Evolutionary conservation across 2,329 filamentous ascomycete species (phyloP).

Genomic region (Paracoccidioides brasiliensis): DNA sequence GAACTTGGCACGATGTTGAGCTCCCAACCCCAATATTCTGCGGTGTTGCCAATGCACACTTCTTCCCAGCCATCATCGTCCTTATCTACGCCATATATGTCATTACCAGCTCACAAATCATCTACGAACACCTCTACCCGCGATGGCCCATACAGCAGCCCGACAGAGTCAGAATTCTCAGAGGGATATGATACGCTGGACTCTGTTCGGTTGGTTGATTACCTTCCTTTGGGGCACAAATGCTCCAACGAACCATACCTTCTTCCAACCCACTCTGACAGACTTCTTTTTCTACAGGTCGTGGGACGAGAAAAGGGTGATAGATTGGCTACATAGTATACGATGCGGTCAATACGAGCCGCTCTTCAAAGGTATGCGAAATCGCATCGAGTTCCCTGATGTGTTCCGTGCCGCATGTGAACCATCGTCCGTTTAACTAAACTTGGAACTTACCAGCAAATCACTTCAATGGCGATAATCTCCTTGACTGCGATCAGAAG

Average conservation of each 20-base stretch:
- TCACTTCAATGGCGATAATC: slow-evolving; percentile 93
- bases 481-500: slow-evolving; percentile 93
- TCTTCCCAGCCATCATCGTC: background rate
- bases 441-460: slow-evolving; percentile 43
- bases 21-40: slow-evolving; percentile 29
- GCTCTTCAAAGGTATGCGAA: slow-evolving; percentile 53
- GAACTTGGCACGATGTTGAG: slow-evolving; percentile 25
- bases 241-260: background rate
- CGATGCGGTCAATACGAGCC: slow-evolving; percentile 91
- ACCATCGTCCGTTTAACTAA: background rate
- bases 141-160: slow-evolving; percentile 52
- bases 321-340: slow-evolving; percentile 79
- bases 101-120: slow-evolving; percentile 19
- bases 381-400: background rate
- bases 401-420: background rate
- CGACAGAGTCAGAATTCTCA: slow-evolving; percentile 86
- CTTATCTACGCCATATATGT: slow-evolving; percentile 14
- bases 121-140: slow-evolving; percentile 18
- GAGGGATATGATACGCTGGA: slow-evolving; percentile 61
- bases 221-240: background rate
- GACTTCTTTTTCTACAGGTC: slow-evolving; percentile 28
- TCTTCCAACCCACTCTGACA: background rate
- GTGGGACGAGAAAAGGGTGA: slow-evolving; percentile 86
- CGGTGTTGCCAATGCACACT: slow-evolving; percentile 12
- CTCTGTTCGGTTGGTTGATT: slow-evolving; percentile 51